Conservation (phyloP, 441 rosid species). For the Populus tomentosa region DNA sequence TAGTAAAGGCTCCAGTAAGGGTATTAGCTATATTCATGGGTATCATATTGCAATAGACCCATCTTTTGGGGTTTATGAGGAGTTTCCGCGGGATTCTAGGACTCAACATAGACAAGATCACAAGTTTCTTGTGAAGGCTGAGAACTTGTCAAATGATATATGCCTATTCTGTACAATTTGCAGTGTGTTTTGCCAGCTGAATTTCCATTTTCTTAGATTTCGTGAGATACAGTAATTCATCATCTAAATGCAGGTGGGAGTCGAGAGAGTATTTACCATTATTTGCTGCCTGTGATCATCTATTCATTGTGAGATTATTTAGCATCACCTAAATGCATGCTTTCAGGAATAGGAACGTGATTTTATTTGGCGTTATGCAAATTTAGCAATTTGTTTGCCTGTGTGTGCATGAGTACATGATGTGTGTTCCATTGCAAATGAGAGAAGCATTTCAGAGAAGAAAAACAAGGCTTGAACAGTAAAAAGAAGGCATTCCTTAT, state of each 20-base stretch:
- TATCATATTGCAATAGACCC: background rate
- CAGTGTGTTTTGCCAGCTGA: background rate
- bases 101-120: background rate
- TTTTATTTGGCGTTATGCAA: background rate
- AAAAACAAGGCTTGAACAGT: background rate
- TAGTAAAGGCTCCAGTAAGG: background rate
- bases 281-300: background rate
- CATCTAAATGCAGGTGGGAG: background rate
- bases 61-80: background rate
- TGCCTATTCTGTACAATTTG: background rate
- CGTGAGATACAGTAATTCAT: background rate
- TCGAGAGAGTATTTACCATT: background rate
- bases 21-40: background rate
- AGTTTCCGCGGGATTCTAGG: background rate
- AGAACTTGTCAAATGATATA: background rate
- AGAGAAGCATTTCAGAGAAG: background rate
- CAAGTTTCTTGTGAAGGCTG: background rate
- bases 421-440: background rate
- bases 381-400: background rate
- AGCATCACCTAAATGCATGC: background rate
- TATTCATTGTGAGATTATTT: background rate
- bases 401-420: background rate
- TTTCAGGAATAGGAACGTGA: background rate
- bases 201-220: background rate
- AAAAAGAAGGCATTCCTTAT: background rate